Evolutionary conservation across 768 basidiomycete species (phyloP), one percentile per base, ranked within the genome.

Genomic region (Porphyrellus cyaneotinctus): DNA sequence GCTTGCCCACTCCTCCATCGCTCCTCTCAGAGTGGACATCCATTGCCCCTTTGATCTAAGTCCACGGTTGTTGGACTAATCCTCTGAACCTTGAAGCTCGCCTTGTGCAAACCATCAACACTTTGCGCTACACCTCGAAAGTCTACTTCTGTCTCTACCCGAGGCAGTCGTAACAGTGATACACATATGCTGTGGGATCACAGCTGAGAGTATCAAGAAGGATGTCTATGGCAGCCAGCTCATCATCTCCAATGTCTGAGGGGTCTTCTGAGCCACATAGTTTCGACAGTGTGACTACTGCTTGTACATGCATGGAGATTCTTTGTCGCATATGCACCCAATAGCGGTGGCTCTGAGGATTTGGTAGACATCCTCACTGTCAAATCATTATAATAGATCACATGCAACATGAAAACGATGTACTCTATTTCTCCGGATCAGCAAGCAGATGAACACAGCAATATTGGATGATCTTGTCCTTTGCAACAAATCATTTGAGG

Each of bases 381-480:
- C 30, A 47, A 36, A 30, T 5, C 5, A 9, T 28, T 28, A 28
- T 9, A 9, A 28, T 9, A 9, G 26, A 9, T 28, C 26, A 9
- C 9, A 28, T 28, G 26, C 26, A 28, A 28, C 9, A 9, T 28
- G 22, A 39, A 12, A 17, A 22, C 41, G 11, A 2, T 87, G 49
- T 64, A 97, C 94, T 95, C 91, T 51, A 97, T 78, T 70, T 87
- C 87, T 8, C 91, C 91, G 0, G 97, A 73, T 88, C 85, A 0
- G 87, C 82, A 14, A 91, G 78, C n/a, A 84, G 71, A 48, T 88
- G 85, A 2, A 90, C 74, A 30, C 84, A 84, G 18, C 95, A 83
- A 64, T 84, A 95, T 6, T 95, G 81, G 35, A 91, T 84, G 38
- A 76, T 77, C 71, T 95, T 97, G 72, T 95, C 91, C 67, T 93